A percentile compares a stretch with the other conserved stretches of the same genome.
phyloP scores from a whole-genome alignment of 2,329 filamentous ascomycete species.

The Coniochaeta sp. region DNA sequence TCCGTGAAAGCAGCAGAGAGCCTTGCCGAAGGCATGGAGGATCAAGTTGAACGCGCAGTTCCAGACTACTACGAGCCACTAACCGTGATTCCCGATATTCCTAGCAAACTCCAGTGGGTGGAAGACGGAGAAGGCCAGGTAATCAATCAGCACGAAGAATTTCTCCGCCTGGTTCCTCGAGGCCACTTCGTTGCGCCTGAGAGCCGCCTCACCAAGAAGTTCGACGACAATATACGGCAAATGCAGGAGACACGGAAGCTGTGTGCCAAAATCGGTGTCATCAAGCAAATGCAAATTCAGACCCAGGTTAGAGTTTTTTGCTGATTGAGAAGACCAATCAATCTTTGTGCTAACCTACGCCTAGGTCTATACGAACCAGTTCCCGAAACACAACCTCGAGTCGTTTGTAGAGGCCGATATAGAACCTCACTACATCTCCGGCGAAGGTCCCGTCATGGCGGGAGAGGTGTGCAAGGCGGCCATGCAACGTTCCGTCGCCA shows the following conservation, averaged over 20 bases:
- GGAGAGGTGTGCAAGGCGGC: slow-evolving; percentile 74
- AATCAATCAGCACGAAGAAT: slow-evolving; percentile 81
- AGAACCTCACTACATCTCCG: slow-evolving; percentile 80
- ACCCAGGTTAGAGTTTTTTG: slow-evolving; percentile 62
- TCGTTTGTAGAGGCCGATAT: slow-evolving; percentile 83
- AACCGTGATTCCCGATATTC: slow-evolving; percentile 78
- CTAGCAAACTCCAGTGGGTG: slow-evolving; percentile 72
- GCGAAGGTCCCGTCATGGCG: slow-evolving; percentile 82
- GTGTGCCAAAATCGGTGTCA: slow-evolving; percentile 91
- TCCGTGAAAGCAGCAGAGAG: slow-evolving; percentile 56
- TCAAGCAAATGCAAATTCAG: slow-evolving; percentile 99
- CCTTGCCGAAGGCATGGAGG: slow-evolving; percentile 90
- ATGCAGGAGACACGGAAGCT: slow-evolving; percentile 96
- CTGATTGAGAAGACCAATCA: neutral
- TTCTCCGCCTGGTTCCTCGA: slow-evolving; percentile 65
- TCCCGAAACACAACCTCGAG: slow-evolving; percentile 89
- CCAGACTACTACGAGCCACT: slow-evolving; percentile 93
- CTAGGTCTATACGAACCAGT: slow-evolving; percentile 94
- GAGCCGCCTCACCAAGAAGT: slow-evolving; percentile 66
- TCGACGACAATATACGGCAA: slow-evolving; percentile 86
- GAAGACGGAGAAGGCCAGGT: slow-evolving; percentile 86
- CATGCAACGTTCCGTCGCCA: slow-evolving; percentile 82
- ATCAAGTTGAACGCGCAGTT: slow-evolving; percentile 73
- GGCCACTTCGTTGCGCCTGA: slow-evolving; percentile 70
- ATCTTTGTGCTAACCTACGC: slow-evolving; percentile 15